These are phyloP conservation scores for Thelonectria olida DNA, from an alignment of 2,329 filamentous ascomycete genomes.

Conservation along the genomic window DNA sequence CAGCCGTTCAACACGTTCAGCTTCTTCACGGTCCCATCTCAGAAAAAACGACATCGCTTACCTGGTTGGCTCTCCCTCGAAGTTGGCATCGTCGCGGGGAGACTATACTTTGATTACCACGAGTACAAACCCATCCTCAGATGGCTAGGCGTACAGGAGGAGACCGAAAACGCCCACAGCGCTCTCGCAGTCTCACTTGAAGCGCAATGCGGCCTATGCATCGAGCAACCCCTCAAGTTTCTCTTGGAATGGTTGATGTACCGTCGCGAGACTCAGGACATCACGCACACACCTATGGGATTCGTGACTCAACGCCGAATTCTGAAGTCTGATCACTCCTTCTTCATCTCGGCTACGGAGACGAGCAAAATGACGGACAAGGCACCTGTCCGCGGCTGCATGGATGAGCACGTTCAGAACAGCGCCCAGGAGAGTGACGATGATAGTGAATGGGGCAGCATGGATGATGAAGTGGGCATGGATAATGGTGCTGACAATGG, in stretches of 20 bases:
- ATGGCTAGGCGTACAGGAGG: constrained; percentile 39
- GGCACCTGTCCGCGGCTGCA: not conserved
- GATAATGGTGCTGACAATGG: not conserved
- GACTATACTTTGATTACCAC: constrained; percentile 65
- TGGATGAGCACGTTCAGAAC: not conserved
- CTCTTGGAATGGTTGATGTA: constrained; percentile 65
- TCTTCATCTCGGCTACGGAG: constrained; percentile 51
- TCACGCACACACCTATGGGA: constrained; percentile 67
- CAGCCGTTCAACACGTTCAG: constrained; percentile 62
- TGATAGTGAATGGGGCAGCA: constrained; percentile 35
- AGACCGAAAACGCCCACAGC: constrained; percentile 24
- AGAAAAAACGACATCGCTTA: constrained; percentile 50
- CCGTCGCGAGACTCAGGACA: constrained; percentile 63
- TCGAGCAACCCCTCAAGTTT: constrained; percentile 48
- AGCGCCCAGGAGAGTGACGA: constrained; percentile 8
- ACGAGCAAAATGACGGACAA: not conserved
- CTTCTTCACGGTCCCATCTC: constrained; percentile 61
- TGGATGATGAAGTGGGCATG: not conserved
- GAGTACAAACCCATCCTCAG: constrained; percentile 52
- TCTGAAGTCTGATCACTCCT: constrained; percentile 56
- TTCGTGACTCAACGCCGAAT: constrained; percentile 60
- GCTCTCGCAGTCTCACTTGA: not conserved
- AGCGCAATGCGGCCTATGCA: not conserved
- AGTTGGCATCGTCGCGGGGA: constrained; percentile 67
- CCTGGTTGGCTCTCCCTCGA: constrained; percentile 66